Evolutionary conservation across 2,329 filamentous ascomycete species (phyloP).

Genomic region (Monosporascus sp.): DNA sequence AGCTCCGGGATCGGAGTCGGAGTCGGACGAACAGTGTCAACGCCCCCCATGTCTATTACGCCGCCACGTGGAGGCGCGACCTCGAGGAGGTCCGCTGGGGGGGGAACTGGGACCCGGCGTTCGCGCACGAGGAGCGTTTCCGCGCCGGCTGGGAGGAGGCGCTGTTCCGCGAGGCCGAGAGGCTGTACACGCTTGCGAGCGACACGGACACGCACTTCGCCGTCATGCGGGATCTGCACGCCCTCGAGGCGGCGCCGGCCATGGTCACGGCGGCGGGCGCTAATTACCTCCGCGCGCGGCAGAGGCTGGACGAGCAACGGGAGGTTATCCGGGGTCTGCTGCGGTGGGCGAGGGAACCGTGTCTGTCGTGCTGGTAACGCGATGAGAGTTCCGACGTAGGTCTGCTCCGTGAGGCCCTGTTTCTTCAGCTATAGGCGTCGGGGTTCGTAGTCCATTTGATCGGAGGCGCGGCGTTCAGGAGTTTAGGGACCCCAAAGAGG

Average conservation of each 20-base stretch:
- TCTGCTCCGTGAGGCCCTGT: too few species aligned
- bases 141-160: not conserved
- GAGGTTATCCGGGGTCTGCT: not conserved
- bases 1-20: constrained; percentile 1
- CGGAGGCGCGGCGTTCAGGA: too few species aligned
- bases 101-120: not conserved
- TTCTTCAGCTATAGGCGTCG: too few species aligned
- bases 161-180: constrained; percentile 7
- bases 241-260: not conserved
- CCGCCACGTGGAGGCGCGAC: not conserved
- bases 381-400: not conserved
- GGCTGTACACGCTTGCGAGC: constrained; percentile 4
- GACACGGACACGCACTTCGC: constrained; percentile 4
- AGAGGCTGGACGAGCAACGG: constrained; percentile 2
- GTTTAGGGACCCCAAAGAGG: too few species aligned
- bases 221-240: constrained; percentile 4
- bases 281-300: not conserved
- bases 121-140: not conserved
- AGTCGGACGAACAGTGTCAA: not conserved
- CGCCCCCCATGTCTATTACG: not conserved
- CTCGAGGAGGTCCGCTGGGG: not conserved
- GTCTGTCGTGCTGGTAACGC: not conserved
- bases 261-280: not conserved
- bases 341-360: constrained; percentile 1
- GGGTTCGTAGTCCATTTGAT: too few species aligned